Percentiles rank a stretch among this genome's conserved stretches.
These are phyloP conservation scores for Diaporthe citrichinensis DNA, from an alignment of 2,329 filamentous ascomycete genomes.

Conservation along the genomic window DNA sequence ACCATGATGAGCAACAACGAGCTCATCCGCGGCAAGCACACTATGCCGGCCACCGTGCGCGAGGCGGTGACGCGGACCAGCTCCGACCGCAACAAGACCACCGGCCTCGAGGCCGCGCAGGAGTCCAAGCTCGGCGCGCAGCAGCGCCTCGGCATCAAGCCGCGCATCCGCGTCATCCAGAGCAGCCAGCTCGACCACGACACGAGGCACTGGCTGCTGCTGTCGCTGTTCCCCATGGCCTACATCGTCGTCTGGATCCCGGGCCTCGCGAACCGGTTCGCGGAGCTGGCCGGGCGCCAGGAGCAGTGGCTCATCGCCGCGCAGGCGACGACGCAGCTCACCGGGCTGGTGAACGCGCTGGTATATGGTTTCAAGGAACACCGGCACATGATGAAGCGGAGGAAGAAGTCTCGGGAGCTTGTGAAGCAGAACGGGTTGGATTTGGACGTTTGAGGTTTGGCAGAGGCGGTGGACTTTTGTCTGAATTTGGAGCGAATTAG, in stretches of 20 bases:
- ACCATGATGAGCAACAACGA: conserved; percentile 34
- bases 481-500: not conserved
- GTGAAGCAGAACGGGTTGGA: conserved; percentile 6
- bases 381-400: conserved; percentile 27
- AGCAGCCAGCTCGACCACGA: conserved; percentile 40
- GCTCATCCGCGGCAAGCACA: conserved; percentile 37
- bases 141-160: conserved; percentile 34
- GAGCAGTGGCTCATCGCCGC: conserved; percentile 23
- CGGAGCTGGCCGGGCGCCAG: conserved; percentile 19
- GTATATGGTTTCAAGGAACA: conserved; percentile 39
- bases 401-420: conserved; percentile 14
- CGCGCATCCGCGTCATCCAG: conserved; percentile 27
- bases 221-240: conserved; percentile 36
- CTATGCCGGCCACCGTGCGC: conserved; percentile 32
- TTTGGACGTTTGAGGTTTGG: not conserved
- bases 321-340: conserved; percentile 40
- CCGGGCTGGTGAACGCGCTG: conserved; percentile 37
- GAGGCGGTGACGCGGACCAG: conserved; percentile 23
- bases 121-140: conserved; percentile 35
- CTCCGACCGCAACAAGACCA: conserved; percentile 34
- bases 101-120: conserved; percentile 37
- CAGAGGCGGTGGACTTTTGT: not conserved
- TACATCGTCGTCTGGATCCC: conserved; percentile 40
- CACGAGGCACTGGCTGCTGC: conserved; percentile 36
- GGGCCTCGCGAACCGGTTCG: conserved; percentile 35